Conservation (phyloP, 768 basidiomycete genomes). For the Leccinum disarticulatum region DNA sequence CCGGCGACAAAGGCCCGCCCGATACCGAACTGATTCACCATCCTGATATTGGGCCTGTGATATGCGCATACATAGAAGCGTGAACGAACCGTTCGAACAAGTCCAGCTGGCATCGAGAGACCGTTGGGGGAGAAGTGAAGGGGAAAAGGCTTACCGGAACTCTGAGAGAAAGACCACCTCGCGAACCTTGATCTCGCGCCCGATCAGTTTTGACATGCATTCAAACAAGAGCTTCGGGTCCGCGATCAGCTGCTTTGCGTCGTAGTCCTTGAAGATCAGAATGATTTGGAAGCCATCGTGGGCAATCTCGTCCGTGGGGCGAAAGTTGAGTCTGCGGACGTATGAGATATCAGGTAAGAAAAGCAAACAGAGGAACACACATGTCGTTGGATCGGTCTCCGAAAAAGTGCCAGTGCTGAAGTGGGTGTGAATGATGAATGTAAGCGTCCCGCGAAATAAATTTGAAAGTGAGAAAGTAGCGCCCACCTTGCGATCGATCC, state of each 20-base stretch:
- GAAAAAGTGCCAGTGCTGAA: slow-evolving; percentile 26
- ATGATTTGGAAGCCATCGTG: slow-evolving; percentile 24
- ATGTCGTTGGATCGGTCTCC: slow-evolving; percentile 6
- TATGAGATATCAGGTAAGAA: not conserved
- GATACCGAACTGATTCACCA: slow-evolving; percentile 41
- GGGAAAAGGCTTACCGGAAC: slow-evolving; percentile 25
- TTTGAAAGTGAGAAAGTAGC: not conserved
- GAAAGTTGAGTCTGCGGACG: slow-evolving; percentile 7
- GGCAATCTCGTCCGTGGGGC: slow-evolving; percentile 17
- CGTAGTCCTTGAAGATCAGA: slow-evolving; percentile 3
- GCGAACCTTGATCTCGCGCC: slow-evolving; percentile 33
- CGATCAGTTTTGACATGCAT: slow-evolving; percentile 28
- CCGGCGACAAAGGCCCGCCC: slow-evolving; percentile 51
- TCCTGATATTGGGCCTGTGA: slow-evolving; percentile 47
- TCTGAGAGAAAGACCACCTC: slow-evolving; percentile 26
- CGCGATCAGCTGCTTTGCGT: slow-evolving; percentile 16
- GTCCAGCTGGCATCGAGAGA: no score
- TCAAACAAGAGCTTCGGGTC: slow-evolving; percentile 30
- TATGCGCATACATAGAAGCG: not conserved
- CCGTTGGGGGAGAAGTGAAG: not conserved
- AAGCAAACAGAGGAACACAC: not conserved
- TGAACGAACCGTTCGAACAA: not conserved
- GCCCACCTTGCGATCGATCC: slow-evolving; percentile 28
- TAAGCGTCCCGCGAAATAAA: not conserved
- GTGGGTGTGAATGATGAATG: not conserved